phyloP scores from a whole-genome alignment of 2,329 filamentous ascomycete genomes.

The Penicillium janthinellum region DNA sequence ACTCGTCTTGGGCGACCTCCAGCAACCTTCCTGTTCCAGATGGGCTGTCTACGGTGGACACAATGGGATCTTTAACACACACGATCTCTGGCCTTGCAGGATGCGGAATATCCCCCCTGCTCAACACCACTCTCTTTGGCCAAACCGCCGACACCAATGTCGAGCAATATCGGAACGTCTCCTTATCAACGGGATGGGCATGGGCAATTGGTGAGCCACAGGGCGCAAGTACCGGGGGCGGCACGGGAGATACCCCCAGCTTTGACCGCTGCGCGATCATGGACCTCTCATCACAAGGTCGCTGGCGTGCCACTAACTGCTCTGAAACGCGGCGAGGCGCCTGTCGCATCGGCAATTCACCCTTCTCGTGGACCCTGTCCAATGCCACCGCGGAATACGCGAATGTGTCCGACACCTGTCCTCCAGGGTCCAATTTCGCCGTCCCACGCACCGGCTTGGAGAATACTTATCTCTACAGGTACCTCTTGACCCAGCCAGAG shows the following conservation, averaged over 20 bases:
- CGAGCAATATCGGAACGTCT: constrained; percentile 53
- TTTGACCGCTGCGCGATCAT: constrained; percentile 60
- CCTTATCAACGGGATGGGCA: constrained; percentile 58
- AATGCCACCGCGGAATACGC: constrained; percentile 45
- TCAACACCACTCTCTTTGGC: constrained; percentile 59
- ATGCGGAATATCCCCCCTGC: constrained; percentile 63
- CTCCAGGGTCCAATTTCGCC: constrained; percentile 52
- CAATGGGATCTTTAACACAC: constrained; percentile 36
- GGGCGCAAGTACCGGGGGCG: constrained; percentile 43
- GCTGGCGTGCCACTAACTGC: constrained; percentile 63
- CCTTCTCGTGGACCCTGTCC: constrained; percentile 62
- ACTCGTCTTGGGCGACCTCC: constrained; percentile 57
- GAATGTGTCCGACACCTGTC: constrained; percentile 52
- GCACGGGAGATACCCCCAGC: constrained; percentile 28
- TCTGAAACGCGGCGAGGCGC: constrained; percentile 53
- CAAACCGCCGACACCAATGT: constrained; percentile 53
- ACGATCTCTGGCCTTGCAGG: constrained; percentile 47
- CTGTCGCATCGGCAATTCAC: constrained; percentile 57
- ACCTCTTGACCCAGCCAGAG: constrained; percentile 36
- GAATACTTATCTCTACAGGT: constrained; percentile 59
- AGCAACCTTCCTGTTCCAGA: constrained; percentile 32
- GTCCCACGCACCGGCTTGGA: constrained; percentile 65
- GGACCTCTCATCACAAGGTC: constrained; percentile 51
- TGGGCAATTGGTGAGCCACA: constrained; percentile 61
- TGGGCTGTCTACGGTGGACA: constrained; percentile 27